Evolutionary conservation across 352 stramenopile species (phyloP).

Genomic region (Halophytophthora batemanensis): DNA sequence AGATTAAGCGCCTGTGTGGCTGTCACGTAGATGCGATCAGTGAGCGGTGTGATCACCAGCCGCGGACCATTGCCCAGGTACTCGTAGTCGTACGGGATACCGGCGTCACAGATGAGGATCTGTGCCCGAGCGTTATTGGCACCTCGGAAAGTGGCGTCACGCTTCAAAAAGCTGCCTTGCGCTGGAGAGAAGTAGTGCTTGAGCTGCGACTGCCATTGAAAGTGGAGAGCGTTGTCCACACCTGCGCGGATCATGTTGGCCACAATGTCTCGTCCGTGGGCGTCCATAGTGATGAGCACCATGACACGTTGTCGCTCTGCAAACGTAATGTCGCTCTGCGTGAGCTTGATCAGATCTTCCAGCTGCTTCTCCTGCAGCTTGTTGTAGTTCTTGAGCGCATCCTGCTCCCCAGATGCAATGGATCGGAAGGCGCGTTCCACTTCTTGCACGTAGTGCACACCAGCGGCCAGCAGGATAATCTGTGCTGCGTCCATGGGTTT

Average conservation of each 20-base stretch:
- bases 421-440: slow-evolving; percentile 84
- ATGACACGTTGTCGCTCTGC: slow-evolving; percentile 93
- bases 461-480: slow-evolving; percentile 92
- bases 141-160: slow-evolving; percentile 87
- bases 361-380: slow-evolving; percentile 92
- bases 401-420: slow-evolving; percentile 78
- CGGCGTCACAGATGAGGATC: slow-evolving; percentile 91
- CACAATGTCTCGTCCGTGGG: slow-evolving; percentile 94
- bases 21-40: slow-evolving; percentile 96
- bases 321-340: slow-evolving; percentile 89
- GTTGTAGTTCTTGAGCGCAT: slow-evolving; percentile 90
- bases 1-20: slow-evolving; percentile 94
- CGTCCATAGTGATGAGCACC: slow-evolving; percentile 96
- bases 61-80: slow-evolving; percentile 94
- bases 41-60: slow-evolving; percentile 95
- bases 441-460: slow-evolving; percentile 92
- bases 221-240: slow-evolving; percentile 80
- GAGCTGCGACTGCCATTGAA: slow-evolving; percentile 95
- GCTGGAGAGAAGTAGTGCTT: slow-evolving; percentile 93
- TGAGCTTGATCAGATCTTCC: slow-evolving; percentile 92
- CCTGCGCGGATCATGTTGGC: slow-evolving; percentile 92
- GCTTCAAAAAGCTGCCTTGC: slow-evolving; percentile 87
- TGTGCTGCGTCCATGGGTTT: slow-evolving; percentile 93
- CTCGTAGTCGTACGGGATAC: slow-evolving; percentile 96
- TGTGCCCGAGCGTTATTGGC: slow-evolving; percentile 74